Evolutionary conservation across 23 red algal genomes (phyloP), one percentile per base, ranked within the genome.

Genomic region (Chondrus crispus): DNA sequence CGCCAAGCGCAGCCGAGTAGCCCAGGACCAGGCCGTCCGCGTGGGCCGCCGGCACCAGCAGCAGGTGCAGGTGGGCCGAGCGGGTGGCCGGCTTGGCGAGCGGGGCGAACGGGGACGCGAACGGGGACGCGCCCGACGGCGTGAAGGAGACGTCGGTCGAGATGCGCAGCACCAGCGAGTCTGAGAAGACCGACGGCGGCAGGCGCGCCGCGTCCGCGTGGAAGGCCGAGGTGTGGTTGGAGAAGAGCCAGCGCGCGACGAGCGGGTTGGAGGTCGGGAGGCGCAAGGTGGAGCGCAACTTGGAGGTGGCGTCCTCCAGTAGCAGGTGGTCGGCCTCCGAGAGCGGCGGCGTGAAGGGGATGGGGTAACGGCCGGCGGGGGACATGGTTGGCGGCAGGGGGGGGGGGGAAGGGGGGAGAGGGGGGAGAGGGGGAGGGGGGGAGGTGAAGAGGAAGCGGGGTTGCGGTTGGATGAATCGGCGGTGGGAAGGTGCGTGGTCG

Each of bases 161-260:
- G 50, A 90, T 37, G 35, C 73, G 87, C 29, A 90, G 48, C 32
- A 73, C 69, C 13, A 90, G 74, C 48, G 87, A 69, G 22, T 90
- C 80, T 11, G 78, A 53, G 40, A 90, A 90, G 29, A 54, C 47
- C 22, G 78, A 69, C 22, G 87, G 87, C 62, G 87, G 87, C 9
- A 90, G 64, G 48, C 49, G 35, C 5, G 39, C 48, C 2, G 68
- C 62, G 37, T 55, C 39, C 43, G 39, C 14, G 41, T 90, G 87
- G 39, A 90, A 90, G 14, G 87, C 71, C 20, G 44, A 55, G 49
- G 45, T 37, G 5, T 45, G 47, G 54, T 90, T 53, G 41, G 87
- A 63, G 58, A 90, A 90, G 50, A 90, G 55, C 87, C 87, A 90
- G 10, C 73, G 62, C 20, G 87, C 87, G 26, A 90, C 87, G 38